A percentile compares a stretch with the other conserved stretches of the same genome.
These are phyloP conservation scores for Cladophialophora chaetospira DNA, from an alignment of 2,329 filamentous ascomycete genomes.

Conservation along the genomic window DNA sequence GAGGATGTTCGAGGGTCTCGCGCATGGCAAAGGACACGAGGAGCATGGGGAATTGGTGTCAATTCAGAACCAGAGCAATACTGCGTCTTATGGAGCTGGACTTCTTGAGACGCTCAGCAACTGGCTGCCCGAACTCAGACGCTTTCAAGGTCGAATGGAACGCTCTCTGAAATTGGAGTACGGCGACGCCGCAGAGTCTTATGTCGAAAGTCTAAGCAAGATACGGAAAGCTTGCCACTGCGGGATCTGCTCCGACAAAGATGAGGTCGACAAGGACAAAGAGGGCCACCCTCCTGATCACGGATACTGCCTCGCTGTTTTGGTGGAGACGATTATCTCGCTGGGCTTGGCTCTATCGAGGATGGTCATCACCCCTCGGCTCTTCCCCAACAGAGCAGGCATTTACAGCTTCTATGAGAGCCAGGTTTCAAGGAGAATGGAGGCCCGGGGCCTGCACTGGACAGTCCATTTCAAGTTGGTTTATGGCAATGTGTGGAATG, in stretches of 20 bases:
- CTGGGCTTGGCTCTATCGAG: slow-evolving; percentile 30
- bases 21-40: slow-evolving; percentile 25
- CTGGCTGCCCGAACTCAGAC: slow-evolving; percentile 27
- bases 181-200: slow-evolving; percentile 26
- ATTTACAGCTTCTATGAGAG: slow-evolving; percentile 30
- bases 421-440: slow-evolving; percentile 28
- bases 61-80: slow-evolving; percentile 26
- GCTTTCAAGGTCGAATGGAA: slow-evolving; percentile 31
- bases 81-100: slow-evolving; percentile 23
- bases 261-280: slow-evolving; percentile 19
- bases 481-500: slow-evolving; percentile 33
- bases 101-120: slow-evolving; percentile 29
- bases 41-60: slow-evolving; percentile 25
- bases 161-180: slow-evolving; percentile 25
- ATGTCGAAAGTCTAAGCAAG: slow-evolving; percentile 23
- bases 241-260: slow-evolving; percentile 26
- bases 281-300: slow-evolving; percentile 26
- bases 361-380: slow-evolving; percentile 26
- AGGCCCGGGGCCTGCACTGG: slow-evolving; percentile 25
- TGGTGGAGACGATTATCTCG: slow-evolving; percentile 31
- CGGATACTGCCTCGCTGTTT: slow-evolving; percentile 29
- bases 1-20: slow-evolving; percentile 28
- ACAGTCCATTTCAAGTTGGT: slow-evolving; percentile 29
- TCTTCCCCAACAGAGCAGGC: slow-evolving; percentile 29
- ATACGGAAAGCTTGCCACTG: slow-evolving; percentile 28